These are phyloP conservation scores for Calonectria pseudoturangicola DNA, from an alignment of 2,329 filamentous ascomycete species.

Conservation along the genomic window DNA sequence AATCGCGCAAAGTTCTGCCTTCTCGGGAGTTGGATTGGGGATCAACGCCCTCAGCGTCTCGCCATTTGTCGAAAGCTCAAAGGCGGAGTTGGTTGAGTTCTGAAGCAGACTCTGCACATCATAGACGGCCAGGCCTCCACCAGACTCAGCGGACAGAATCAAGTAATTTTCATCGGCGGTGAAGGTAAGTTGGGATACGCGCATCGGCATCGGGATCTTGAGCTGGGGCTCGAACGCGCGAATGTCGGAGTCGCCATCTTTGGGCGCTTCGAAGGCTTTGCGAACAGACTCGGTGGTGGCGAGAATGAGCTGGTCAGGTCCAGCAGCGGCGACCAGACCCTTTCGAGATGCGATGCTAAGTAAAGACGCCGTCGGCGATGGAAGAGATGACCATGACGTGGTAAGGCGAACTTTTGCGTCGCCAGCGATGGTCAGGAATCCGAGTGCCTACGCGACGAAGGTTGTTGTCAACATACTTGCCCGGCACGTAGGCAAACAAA, in stretches of 20 bases:
- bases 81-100: constrained; percentile 79
- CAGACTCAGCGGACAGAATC: constrained; percentile 86
- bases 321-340: constrained; percentile 90
- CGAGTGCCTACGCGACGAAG: constrained; percentile 74
- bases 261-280: constrained; percentile 80
- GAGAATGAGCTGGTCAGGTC: constrained; percentile 85
- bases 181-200: constrained; percentile 92
- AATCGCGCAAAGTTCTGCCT: constrained; percentile 85
- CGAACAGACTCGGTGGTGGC: constrained; percentile 86
- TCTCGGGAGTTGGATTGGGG: constrained; percentile 86
- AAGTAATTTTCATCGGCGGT: constrained; percentile 92
- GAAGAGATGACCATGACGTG: constrained; percentile 84
- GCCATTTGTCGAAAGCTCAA: constrained; percentile 86
- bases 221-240: constrained; percentile 84
- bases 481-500: constrained; percentile 19
- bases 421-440: constrained; percentile 86
- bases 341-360: constrained; percentile 87
- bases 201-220: constrained; percentile 81
- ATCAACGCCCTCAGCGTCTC: constrained; percentile 83
- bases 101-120: constrained; percentile 81
- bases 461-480: constrained; percentile 48
- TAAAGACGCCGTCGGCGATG: constrained; percentile 86
- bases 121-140: constrained; percentile 89
- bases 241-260: constrained; percentile 77
- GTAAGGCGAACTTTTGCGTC: constrained; percentile 90